Base-by-base conservation (phyloP, 306 rosid genomes). In the Quercus rubra region DNA sequence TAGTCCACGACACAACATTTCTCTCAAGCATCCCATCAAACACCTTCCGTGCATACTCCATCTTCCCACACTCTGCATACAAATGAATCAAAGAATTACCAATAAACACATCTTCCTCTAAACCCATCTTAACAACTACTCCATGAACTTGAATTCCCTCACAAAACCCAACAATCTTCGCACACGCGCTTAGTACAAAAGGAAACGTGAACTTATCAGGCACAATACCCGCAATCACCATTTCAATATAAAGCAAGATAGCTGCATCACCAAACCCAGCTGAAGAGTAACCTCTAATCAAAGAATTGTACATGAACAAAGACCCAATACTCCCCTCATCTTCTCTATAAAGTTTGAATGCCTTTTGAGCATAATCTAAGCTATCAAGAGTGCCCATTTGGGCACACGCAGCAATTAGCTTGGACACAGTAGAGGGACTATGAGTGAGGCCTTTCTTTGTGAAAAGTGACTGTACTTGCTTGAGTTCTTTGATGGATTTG, bases 1-100 rank as follows among this genome's bases (percentile, higher is more conserved):
- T 89, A 78, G 96, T 94, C 98, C 96, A 92, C 17, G 94, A 92
- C 87, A 92, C 92, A 25, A 87, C 97, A 78, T 90, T 92, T 89
- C 97, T 90, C 1, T 89, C 87, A 71, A 54, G 75, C 98, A 93
- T 89, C 82, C 7, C 76, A 52, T 89, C 98, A 78, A 93, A 93
- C 88, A 91, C 83, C 87, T 89, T 93, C 2, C 78, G 87, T 28
- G 85, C 92, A 38, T 76, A 70, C 2, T 73, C 89, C 80, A 94
- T 74, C 55, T 81, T 80, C 51, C 91, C 88, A 35, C 90, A 77
- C 63, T 89, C 94, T 0, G 86, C 87, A 55, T 94, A 94, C 1
- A 92, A 69, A 85, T 89, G 94, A 52, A 94, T 85, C 88, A 92
- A 75, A 52, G 97, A 88, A 81, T 88, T 94, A 20, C 86, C 61